phyloP scores from a whole-genome alignment of 768 basidiomycete genomes.

The Mycena rosella region DNA sequence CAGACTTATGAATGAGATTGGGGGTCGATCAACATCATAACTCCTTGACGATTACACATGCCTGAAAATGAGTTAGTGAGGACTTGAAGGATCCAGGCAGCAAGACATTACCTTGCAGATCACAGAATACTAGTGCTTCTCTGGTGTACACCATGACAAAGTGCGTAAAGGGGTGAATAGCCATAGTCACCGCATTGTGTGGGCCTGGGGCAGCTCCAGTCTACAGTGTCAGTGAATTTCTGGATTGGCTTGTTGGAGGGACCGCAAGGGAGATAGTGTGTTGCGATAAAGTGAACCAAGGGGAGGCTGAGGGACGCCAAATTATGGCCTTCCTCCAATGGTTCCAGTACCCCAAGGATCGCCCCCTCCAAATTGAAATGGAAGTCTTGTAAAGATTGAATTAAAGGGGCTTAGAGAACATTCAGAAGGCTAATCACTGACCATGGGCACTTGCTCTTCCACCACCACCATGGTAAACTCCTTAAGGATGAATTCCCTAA shows the following conservation, averaged over 20 bases:
- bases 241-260: slow-evolving; percentile 22
- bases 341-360: slow-evolving; percentile 28
- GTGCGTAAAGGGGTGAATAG: slow-evolving; percentile 40
- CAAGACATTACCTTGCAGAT: no score
- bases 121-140: no score
- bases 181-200: slow-evolving; percentile 25
- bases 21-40: slow-evolving; percentile 17
- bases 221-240: slow-evolving; percentile 40
- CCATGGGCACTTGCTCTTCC: background rate
- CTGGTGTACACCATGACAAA: slow-evolving; percentile 21
- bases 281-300: slow-evolving; percentile 36
- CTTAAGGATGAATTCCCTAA: slow-evolving; percentile 27
- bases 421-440: background rate
- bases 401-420: background rate
- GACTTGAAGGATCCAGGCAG: background rate
- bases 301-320: background rate
- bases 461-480: slow-evolving; percentile 9
- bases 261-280: slow-evolving; percentile 32
- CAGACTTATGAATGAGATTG: slow-evolving; percentile 18
- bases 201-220: slow-evolving; percentile 34
- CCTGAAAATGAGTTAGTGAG: background rate
- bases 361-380: slow-evolving; percentile 25
- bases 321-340: background rate
- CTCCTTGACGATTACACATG: background rate
- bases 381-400: slow-evolving; percentile 16